Evolutionary conservation across 352 stramenopile genomes (phyloP).

Genomic region (Globisporangium nagaii): DNA sequence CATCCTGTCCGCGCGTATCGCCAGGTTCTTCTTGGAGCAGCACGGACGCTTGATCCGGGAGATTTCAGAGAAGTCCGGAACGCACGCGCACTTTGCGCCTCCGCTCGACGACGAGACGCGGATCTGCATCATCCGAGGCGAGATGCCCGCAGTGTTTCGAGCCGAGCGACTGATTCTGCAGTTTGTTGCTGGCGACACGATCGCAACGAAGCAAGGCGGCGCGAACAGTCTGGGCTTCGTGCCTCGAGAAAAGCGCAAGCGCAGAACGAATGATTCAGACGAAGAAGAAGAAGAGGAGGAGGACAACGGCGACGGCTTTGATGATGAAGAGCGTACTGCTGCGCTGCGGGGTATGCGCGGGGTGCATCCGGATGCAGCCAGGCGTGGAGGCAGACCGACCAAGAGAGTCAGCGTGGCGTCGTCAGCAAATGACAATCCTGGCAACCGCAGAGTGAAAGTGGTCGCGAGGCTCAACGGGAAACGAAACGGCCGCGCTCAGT

Average conservation of each 20-base stretch:
- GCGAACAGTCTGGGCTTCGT: neutral
- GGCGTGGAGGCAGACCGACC: neutral
- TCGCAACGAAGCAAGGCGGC: constrained; percentile 29
- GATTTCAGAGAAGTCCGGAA: constrained; percentile 43
- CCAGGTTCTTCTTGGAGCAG: constrained; percentile 39
- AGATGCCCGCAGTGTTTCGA: constrained; percentile 40
- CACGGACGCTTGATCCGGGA: constrained; percentile 47
- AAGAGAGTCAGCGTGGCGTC: too few species aligned
- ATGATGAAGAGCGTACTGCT: neutral
- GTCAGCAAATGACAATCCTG: neutral
- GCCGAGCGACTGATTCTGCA: constrained; percentile 55
- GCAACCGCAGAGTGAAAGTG: neutral
- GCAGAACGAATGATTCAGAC: constrained; percentile 20
- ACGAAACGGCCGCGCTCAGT: neutral
- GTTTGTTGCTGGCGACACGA: constrained; percentile 48
- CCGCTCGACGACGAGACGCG: constrained; percentile 31
- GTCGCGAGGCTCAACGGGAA: neutral
- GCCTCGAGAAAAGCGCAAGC: constrained; percentile 27
- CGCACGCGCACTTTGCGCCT: constrained; percentile 40
- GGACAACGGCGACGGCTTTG: constrained; percentile 7
- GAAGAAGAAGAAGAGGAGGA: constrained; percentile 11
- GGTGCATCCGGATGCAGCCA: neutral
- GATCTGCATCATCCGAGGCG: constrained; percentile 49
- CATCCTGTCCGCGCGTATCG: constrained; percentile 38
- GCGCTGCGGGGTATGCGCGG: neutral